phyloP scores from a whole-genome alignment of 805 yeast genomes.

The Brettanomyces naardenensis region DNA sequence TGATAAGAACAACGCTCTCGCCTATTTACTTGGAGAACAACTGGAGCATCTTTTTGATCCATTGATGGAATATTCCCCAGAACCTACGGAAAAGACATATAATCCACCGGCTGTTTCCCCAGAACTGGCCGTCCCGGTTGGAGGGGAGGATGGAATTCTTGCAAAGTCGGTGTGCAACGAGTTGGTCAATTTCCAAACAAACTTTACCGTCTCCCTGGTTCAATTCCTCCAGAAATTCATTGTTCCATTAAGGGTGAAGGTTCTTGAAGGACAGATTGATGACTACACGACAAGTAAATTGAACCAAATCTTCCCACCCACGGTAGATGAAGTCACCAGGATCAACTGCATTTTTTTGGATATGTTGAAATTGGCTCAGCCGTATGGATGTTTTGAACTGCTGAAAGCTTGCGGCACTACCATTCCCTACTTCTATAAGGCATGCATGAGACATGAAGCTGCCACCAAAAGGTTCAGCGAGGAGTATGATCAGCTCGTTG shows the following conservation, averaged over 20 bases:
- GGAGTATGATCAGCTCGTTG: conserved; percentile 35
- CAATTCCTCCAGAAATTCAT: conserved; percentile 71
- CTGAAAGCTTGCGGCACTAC: conserved; percentile 75
- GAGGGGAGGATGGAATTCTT: conserved; percentile 24
- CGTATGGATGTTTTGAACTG: conserved; percentile 68
- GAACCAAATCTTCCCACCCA: conserved; percentile 84
- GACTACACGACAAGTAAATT: conserved; percentile 54
- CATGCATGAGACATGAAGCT: conserved; percentile 90
- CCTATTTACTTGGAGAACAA: conserved; percentile 74
- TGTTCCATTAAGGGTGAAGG: conserved; percentile 68
- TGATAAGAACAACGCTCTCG: conserved; percentile 69
- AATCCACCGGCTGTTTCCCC: conserved; percentile 39
- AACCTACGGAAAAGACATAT: conserved; percentile 67
- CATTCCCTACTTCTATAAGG: conserved; percentile 86
- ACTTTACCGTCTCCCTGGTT: conserved; percentile 63
- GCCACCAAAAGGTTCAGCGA: conserved; percentile 62
- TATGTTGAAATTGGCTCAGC: conserved; percentile 57
- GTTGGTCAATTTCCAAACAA: conserved; percentile 62
- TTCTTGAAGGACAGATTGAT: conserved; percentile 45
- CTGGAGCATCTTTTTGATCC: conserved; percentile 87
- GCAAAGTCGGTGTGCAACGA: conserved; percentile 56
- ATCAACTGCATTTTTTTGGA: conserved; percentile 80
- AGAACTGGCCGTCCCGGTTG: conserved; percentile 7
- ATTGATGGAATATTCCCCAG: conserved; percentile 85
- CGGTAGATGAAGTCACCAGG: conserved; percentile 88